These are phyloP conservation scores for Saccharomyces jurei DNA, from an alignment of 805 yeast species.

Conservation along the genomic window DNA sequence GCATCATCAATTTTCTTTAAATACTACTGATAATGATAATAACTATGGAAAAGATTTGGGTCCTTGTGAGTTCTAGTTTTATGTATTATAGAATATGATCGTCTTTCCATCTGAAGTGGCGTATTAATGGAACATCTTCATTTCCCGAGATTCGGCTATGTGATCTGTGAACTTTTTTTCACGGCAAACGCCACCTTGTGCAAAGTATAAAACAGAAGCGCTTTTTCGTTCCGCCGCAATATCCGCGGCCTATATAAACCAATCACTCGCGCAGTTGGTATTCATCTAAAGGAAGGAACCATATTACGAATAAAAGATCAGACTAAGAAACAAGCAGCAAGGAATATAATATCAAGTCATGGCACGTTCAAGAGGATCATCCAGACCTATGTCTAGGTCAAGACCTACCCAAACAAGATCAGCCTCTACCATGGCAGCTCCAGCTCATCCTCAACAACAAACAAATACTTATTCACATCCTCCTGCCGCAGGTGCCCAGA, in stretches of 20 bases:
- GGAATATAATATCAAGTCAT: constrained; percentile 16
- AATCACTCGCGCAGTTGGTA: background rate
- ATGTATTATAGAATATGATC: background rate
- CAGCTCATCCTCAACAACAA: constrained; percentile 34
- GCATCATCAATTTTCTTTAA: too few species aligned
- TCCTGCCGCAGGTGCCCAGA: constrained; percentile 43
- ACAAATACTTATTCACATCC: constrained; percentile 41
- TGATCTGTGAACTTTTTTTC: background rate
- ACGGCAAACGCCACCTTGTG: background rate
- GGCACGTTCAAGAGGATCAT: constrained; percentile 36
- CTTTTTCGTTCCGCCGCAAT: background rate
- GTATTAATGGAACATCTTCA: background rate
- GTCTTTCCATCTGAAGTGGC: background rate
- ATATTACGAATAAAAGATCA: background rate
- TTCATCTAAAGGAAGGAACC: background rate
- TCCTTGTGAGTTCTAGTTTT: background rate
- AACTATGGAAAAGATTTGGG: too few species aligned
- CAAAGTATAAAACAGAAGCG: background rate
- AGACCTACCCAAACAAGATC: constrained; percentile 57
- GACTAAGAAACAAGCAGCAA: background rate
- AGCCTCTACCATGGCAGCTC: constrained; percentile 65
- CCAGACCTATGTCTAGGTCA: constrained; percentile 33
- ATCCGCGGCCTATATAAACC: background rate
- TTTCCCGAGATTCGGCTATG: background rate
- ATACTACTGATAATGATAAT: too few species aligned